phyloP scores from a whole-genome alignment of 2,329 filamentous ascomycete species.

The Cladophialophora bantiana region DNA sequence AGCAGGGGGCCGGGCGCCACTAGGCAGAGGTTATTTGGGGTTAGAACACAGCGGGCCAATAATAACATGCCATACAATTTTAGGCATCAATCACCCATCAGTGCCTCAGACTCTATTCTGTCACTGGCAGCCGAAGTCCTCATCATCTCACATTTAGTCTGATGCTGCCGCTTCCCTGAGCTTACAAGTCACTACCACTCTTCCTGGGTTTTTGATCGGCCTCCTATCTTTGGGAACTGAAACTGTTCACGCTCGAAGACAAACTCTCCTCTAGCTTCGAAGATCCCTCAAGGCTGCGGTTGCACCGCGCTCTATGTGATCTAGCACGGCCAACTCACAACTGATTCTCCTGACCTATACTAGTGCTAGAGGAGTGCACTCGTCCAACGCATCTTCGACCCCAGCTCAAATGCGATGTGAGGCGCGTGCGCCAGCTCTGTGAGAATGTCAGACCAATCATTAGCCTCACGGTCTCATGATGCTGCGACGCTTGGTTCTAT shows the following conservation, averaged over 20 bases:
- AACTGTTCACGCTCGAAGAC: background rate
- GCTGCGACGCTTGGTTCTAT: constrained; percentile 33
- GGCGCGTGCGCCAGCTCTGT: background rate
- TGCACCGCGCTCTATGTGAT: background rate
- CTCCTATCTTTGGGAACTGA: background rate
- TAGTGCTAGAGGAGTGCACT: background rate
- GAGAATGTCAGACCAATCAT: background rate
- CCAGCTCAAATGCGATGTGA: background rate
- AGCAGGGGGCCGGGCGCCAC: background rate
- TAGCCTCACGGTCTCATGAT: background rate
- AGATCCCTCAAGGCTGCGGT: background rate
- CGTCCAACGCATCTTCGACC: background rate
- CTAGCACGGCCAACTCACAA: background rate
- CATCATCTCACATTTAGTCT: background rate
- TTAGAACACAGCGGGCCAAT: background rate
- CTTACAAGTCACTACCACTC: background rate
- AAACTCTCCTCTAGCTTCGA: background rate
- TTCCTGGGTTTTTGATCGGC: background rate
- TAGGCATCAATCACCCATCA: background rate
- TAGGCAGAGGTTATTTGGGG: background rate
- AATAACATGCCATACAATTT: background rate
- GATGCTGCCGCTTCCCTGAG: background rate
- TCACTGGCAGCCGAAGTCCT: background rate
- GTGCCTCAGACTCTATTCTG: background rate
- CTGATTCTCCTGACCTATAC: background rate